Conservation (phyloP, 2,329 filamentous ascomycete genomes). For the Chrysoporthe austroafricana region DNA sequence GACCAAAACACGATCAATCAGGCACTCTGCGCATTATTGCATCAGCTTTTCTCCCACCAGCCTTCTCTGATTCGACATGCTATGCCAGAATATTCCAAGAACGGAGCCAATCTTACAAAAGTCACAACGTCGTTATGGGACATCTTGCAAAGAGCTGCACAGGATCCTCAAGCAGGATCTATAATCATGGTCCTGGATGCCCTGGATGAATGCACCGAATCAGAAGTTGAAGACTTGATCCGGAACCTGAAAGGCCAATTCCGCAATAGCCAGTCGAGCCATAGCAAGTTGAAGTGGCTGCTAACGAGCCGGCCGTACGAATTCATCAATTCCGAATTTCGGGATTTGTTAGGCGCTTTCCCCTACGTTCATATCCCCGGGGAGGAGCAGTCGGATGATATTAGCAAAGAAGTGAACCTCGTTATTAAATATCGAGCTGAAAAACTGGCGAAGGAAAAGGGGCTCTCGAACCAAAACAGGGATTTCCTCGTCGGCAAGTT, state of each 20-base stretch:
- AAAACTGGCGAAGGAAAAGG: background rate
- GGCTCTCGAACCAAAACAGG: background rate
- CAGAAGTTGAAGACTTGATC: background rate
- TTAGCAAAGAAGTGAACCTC: background rate
- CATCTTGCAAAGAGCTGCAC: background rate
- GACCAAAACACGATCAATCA: background rate
- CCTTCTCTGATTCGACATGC: background rate
- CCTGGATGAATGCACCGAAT: background rate
- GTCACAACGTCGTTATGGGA: background rate
- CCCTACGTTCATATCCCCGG: background rate
- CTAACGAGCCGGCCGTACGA: background rate
- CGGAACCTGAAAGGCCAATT: background rate
- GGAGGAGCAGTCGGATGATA: background rate
- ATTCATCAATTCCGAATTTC: background rate
- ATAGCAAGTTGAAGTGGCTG: background rate
- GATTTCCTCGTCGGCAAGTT: background rate
- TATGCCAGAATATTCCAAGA: background rate
- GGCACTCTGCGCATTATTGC: background rate
- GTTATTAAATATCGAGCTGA: background rate
- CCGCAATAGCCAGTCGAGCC: background rate
- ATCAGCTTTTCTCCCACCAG: background rate
- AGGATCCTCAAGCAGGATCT: background rate
- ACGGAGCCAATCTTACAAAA: background rate
- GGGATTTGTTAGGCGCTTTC: background rate
- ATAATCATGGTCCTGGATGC: background rate